Evolutionary conservation across 164 flowering plant species (phyloP).

Genomic region (Umbilicus rupestris): DNA sequence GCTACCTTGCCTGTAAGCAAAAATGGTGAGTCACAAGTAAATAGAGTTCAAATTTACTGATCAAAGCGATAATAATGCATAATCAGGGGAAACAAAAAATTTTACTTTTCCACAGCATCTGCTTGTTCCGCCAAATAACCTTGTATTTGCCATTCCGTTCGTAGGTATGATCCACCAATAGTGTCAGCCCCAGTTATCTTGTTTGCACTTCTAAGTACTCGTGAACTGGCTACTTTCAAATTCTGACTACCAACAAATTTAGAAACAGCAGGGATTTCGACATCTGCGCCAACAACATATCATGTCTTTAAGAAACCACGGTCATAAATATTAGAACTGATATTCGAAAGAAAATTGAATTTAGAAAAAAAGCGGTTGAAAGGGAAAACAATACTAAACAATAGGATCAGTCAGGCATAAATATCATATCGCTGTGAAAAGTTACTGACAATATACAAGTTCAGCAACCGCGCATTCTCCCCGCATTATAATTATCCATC

Average conservation of each 20-base stretch:
- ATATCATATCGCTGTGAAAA: too few relatives aligned
- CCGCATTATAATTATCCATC: neutral
- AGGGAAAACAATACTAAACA: neutral
- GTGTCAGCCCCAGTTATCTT: constrained; percentile 19
- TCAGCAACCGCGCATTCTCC: neutral
- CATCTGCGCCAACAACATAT: constrained; percentile 29
- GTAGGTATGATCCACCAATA: constrained; percentile 37
- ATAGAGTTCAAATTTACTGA: constrained; percentile 4
- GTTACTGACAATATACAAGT: neutral
- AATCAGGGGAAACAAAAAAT: neutral
- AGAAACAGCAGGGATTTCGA: constrained; percentile 28
- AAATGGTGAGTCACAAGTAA: constrained; percentile 8
- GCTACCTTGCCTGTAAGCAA: constrained; percentile 51
- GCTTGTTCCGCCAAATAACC: constrained; percentile 79
- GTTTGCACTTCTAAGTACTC: constrained; percentile 20
- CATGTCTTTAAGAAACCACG: neutral
- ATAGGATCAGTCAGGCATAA: neutral
- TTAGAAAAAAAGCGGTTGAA: neutral
- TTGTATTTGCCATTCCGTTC: constrained; percentile 86
- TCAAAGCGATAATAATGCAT: neutral
- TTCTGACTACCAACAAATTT: constrained; percentile 20
- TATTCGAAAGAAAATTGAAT: neutral
- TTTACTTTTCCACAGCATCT: constrained; percentile 71
- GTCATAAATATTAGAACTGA: too few relatives aligned
- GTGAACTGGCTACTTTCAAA: constrained; percentile 19